A percentile compares a stretch with the other conserved stretches of the same genome.
Evolutionary conservation across 2,329 filamentous ascomycete genomes (phyloP).

Genomic region (Chaetomiaceae sp.): DNA sequence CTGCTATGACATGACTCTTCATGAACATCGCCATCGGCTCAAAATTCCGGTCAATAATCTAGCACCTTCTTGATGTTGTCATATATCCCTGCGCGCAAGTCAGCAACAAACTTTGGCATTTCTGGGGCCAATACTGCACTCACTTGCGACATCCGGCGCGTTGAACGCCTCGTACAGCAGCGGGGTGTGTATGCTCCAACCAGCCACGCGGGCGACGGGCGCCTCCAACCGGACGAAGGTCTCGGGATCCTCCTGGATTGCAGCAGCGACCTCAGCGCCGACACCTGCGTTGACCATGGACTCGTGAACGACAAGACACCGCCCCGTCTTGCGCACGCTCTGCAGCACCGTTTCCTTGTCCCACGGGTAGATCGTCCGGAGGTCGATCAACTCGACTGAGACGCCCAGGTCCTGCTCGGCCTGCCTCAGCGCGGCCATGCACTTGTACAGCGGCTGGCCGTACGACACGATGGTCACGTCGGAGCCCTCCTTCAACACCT

Average conservation of each 20-base stretch:
- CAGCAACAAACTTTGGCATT: constrained; percentile 21
- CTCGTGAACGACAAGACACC: constrained; percentile 85
- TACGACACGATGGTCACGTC: constrained; percentile 84
- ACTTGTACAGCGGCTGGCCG: constrained; percentile 82
- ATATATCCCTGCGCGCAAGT: constrained; percentile 54
- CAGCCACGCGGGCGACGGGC: constrained; percentile 75
- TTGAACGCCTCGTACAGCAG: constrained; percentile 75
- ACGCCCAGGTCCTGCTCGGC: constrained; percentile 71
- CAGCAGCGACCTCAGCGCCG: constrained; percentile 81
- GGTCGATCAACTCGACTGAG: constrained; percentile 76
- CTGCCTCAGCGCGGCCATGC: constrained; percentile 66
- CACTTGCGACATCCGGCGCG: constrained; percentile 79
- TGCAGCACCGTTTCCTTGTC: constrained; percentile 73
- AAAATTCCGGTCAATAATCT: constrained; percentile 46
- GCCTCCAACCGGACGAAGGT: constrained; percentile 81
- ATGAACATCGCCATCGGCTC: neutral
- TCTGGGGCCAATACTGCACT: constrained; percentile 45
- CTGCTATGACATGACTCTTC: constrained; percentile 3
- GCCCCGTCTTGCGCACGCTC: constrained; percentile 80
- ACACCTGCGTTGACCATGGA: constrained; percentile 86
- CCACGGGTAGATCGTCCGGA: constrained; percentile 88
- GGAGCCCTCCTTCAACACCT: constrained; percentile 71
- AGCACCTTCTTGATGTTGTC: constrained; percentile 63
- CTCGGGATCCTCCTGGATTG: constrained; percentile 68
- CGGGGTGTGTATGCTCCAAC: constrained; percentile 83